Evolutionary conservation across 768 basidiomycete species (phyloP).

Genomic region (Tricholoma hemisulphureum): DNA sequence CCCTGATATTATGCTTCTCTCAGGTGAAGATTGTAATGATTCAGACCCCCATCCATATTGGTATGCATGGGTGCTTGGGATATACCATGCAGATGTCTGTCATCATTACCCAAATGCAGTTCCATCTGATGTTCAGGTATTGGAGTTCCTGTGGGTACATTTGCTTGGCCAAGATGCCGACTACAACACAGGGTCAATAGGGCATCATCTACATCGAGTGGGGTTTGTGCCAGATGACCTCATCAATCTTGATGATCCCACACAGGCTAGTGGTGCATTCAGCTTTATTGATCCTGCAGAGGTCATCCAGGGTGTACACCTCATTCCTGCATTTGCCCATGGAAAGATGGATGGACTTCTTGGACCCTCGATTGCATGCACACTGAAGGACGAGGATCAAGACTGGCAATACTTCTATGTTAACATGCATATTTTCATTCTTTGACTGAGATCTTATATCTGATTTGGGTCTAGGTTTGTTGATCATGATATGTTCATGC

Average conservation of each 20-base stretch:
- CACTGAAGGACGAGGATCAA: not conserved
- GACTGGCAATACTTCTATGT: not conserved
- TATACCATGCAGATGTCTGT: slow-evolving; percentile 21
- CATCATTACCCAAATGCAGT: slow-evolving; percentile 10
- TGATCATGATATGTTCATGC: not conserved
- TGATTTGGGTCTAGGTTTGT: slow-evolving; percentile 37
- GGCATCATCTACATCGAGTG: slow-evolving; percentile 32
- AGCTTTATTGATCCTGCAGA: not conserved
- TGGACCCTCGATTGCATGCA: not conserved
- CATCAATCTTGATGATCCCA: not conserved
- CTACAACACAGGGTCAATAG: slow-evolving; percentile 24
- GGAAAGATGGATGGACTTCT: not conserved
- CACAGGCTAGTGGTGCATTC: not conserved
- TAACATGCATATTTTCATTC: slow-evolving; percentile 24
- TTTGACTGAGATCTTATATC: slow-evolving; percentile 35
- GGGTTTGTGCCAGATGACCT: slow-evolving; percentile 18
- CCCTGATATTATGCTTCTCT: slow-evolving; percentile 29
- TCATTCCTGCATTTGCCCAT: not conserved
- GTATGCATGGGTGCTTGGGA: slow-evolving; percentile 22
- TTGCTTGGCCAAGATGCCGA: slow-evolving; percentile 33
- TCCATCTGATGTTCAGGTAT: slow-evolving; percentile 5
- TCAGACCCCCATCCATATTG: slow-evolving; percentile 22
- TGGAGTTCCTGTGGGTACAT: slow-evolving; percentile 43
- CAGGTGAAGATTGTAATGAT: slow-evolving; percentile 5
- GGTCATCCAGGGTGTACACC: not conserved